Evolutionary conservation across 129 eudicot genomes (phyloP), one percentile per base, ranked within the genome.

Genomic region (Scalesia atractyloides): DNA sequence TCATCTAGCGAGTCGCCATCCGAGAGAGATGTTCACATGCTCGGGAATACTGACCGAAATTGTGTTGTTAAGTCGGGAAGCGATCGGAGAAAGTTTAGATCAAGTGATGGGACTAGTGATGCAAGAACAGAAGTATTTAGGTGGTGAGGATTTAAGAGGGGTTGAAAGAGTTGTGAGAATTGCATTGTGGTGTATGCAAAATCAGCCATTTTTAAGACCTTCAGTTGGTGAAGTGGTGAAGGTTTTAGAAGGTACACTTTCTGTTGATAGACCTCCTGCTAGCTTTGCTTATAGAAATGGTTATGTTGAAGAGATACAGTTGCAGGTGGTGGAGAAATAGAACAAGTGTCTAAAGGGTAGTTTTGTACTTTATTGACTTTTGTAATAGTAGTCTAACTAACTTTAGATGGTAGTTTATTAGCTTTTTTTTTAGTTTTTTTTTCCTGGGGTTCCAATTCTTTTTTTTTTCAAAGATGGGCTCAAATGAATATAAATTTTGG

Each of bases 181-280:
- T 53, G 86, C 89, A 5, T 75, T 90, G 59, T 90, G 97, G 97
- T 90, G 97, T 79, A 84, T 83, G 97, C 97, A 90, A 66, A 75
- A 56, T 68, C 91, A 87, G 52, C 86, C 91, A 9, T 85, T 85
- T 77, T 72, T 83, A 73, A 81, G 97, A 69, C 95, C 97, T 56
- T 85, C 95, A 2, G 87, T 85, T 14, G 88, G 91, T 18, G 97
- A 90, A 82, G 95, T 90, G 39, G 82, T 85, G 43, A 90, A 87
- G 81, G 93, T 90, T 18, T 73, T 90, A 26, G 95, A 90, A 79
- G 97, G 97, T 58, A 82, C 91, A 2, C 89, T 87, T 65, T 87
- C 97, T 2, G 97, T 90, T 20, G 95, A 90, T 76, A 84, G 87
- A 49, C 97, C 97, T 15, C 94, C 97, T 4, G 77, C 80, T n/a